phyloP scores from a whole-genome alignment of 2,329 filamentous ascomycete species.

The Claviceps monticola region DNA sequence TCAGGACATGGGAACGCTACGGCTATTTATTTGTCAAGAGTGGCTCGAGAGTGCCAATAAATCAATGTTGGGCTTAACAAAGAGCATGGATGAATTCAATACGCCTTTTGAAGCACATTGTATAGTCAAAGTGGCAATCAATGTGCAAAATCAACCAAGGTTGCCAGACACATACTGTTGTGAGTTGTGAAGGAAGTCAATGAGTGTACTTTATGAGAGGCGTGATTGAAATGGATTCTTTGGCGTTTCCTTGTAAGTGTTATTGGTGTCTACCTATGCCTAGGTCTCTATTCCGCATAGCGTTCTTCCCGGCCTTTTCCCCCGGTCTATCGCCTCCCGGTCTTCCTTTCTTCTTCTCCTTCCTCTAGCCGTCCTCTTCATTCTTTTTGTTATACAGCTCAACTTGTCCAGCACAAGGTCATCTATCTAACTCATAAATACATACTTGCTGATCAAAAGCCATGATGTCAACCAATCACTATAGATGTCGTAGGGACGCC shows the following conservation, averaged over 20 bases:
- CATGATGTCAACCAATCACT: background rate
- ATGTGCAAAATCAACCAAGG: no score
- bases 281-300: no score
- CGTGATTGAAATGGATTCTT: background rate
- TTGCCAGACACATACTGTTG: no score
- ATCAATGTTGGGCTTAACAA: conserved; percentile 24
- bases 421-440: background rate
- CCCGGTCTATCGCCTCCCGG: no score
- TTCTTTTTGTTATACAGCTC: no score
- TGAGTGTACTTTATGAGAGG: no score
- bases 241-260: background rate
- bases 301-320: no score
- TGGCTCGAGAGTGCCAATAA: conserved; percentile 28
- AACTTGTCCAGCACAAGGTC: no score
- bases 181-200: no score
- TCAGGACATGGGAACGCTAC: conserved; percentile 29
- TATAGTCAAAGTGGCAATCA: no score
- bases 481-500: background rate
- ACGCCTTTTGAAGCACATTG: conserved; percentile 1
- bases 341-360: background rate
- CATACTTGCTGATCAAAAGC: background rate
- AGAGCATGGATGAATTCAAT: conserved; percentile 21
- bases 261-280: background rate
- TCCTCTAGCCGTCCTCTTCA: background rate
- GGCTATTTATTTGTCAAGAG: conserved; percentile 26